phyloP scores from a whole-genome alignment of 2,329 filamentous ascomycete genomes.

The Verruconis gallopava region DNA sequence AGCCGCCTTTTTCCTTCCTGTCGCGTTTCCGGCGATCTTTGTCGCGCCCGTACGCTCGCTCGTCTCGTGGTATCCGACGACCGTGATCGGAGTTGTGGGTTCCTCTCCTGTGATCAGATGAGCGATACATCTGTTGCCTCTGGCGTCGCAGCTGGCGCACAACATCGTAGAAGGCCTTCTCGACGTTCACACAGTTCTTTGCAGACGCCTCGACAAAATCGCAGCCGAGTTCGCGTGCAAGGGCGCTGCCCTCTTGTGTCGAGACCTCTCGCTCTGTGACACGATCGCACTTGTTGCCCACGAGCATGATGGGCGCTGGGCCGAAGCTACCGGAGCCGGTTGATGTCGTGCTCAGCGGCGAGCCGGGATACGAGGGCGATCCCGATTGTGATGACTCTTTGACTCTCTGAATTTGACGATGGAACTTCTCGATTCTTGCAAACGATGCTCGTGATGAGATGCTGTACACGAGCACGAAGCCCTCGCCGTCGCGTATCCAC shows the following conservation, averaged over 20 bases:
- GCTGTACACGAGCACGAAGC: slow-evolving; percentile 95
- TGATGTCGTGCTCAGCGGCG: slow-evolving; percentile 50
- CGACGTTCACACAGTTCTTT: slow-evolving; percentile 96
- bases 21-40: slow-evolving; percentile 4
- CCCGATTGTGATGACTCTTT: slow-evolving; percentile 71
- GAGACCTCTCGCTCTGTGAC: slow-evolving; percentile 94
- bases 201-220: slow-evolving; percentile 95
- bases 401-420: slow-evolving; percentile 92
- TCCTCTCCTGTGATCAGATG: slow-evolving; percentile 6
- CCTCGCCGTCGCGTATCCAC: slow-evolving; percentile 96
- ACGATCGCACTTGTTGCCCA: slow-evolving; percentile 96
- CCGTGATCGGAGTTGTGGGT: slow-evolving; percentile 8
- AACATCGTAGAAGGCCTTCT: slow-evolving; percentile 97
- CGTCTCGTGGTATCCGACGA: slow-evolving; percentile 3
- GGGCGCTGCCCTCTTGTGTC: slow-evolving; percentile 83
- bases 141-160: slow-evolving; percentile 81
- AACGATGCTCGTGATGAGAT: slow-evolving; percentile 96
- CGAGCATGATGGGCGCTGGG: slow-evolving; percentile 89
- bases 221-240: slow-evolving; percentile 84
- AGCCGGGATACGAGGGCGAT: slow-evolving; percentile 65
- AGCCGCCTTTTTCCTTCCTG: slow-evolving; percentile 7
- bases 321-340: slow-evolving; percentile 41
- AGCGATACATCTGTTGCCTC: slow-evolving; percentile 37
- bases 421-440: slow-evolving; percentile 85
- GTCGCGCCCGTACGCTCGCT: background rate